These are phyloP conservation scores for Neofusicoccum laricinum DNA, from an alignment of 2,329 filamentous ascomycete genomes.

Conservation along the genomic window DNA sequence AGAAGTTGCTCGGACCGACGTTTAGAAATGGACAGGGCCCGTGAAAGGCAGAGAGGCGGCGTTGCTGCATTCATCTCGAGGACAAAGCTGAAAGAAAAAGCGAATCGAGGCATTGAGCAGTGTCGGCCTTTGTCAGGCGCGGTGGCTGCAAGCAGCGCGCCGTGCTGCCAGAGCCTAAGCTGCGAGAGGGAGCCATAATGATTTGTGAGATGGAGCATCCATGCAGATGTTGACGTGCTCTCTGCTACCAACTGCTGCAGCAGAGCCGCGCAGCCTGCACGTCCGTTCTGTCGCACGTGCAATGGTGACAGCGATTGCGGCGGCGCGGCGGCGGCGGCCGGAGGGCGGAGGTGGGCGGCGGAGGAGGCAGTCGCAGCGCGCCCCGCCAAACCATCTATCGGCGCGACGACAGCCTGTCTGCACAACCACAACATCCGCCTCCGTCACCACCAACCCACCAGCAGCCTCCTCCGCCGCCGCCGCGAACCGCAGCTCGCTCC, in stretches of 20 bases:
- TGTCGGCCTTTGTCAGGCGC: no score
- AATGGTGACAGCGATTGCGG: neutral
- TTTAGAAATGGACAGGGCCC: neutral
- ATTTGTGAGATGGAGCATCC: neutral
- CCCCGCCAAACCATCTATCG: neutral
- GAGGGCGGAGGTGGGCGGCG: neutral
- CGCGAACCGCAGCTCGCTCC: neutral
- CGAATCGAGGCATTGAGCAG: neutral
- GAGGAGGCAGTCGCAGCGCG: neutral
- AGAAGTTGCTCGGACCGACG: no score
- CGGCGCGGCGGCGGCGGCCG: neutral
- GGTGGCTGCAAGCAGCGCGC: neutral
- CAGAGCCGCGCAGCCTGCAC: no score
- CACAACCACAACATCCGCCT: neutral
- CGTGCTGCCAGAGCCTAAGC: no score
- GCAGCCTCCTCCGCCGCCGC: neutral
- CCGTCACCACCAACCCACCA: neutral
- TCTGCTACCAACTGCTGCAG: no score
- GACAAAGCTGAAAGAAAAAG: neutral
- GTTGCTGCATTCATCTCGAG: neutral
- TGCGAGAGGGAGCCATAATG: no score
- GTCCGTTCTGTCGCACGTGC: no score
- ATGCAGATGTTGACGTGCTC: no score
- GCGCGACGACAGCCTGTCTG: neutral
- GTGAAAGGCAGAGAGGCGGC: neutral